phyloP scores from a whole-genome alignment of 2,329 filamentous ascomycete genomes.

The Penicillium olsonii region DNA sequence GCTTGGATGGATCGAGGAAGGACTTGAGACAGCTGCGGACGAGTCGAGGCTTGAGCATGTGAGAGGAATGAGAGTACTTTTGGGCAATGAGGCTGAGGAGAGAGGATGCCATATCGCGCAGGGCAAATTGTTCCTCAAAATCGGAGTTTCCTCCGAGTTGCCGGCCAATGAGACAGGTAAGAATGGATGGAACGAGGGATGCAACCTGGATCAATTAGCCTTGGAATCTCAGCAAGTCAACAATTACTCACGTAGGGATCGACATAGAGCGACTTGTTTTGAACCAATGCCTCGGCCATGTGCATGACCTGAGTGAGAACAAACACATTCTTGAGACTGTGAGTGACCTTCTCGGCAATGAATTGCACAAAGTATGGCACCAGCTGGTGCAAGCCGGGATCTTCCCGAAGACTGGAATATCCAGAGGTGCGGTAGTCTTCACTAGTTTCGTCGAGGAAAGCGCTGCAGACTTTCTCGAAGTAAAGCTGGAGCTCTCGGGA shows the following conservation, averaged over 20 bases:
- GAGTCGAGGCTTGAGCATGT: constrained; percentile 81
- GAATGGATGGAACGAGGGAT: constrained; percentile 76
- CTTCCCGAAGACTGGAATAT: constrained; percentile 79
- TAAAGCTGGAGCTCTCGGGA: constrained; percentile 95
- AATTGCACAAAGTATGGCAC: constrained; percentile 97
- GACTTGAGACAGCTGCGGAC: constrained; percentile 91
- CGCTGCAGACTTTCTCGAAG: constrained; percentile 91
- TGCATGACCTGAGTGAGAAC: constrained; percentile 90
- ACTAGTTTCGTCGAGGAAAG: constrained; percentile 82
- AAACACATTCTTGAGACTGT: constrained; percentile 87
- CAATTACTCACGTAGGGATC: constrained; percentile 59
- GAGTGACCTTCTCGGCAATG: constrained; percentile 92
- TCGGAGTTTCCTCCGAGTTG: constrained; percentile 66
- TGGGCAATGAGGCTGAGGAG: constrained; percentile 76
- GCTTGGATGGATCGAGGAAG: constrained; percentile 83
- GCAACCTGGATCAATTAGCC: constrained; percentile 50
- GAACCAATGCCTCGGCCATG: constrained; percentile 78
- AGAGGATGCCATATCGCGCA: constrained; percentile 81
- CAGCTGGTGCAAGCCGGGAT: constrained; percentile 91
- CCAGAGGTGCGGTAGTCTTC: constrained; percentile 86
- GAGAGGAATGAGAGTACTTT: constrained; percentile 79
- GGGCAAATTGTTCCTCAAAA: constrained; percentile 66
- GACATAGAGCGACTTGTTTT: constrained; percentile 77
- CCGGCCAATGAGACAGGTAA: constrained; percentile 87
- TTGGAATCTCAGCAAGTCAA: not conserved